These are phyloP conservation scores for Zygosaccharomyces pseudobailii DNA, from an alignment of 1,139 yeast genomes.

Conservation along the genomic window DNA sequence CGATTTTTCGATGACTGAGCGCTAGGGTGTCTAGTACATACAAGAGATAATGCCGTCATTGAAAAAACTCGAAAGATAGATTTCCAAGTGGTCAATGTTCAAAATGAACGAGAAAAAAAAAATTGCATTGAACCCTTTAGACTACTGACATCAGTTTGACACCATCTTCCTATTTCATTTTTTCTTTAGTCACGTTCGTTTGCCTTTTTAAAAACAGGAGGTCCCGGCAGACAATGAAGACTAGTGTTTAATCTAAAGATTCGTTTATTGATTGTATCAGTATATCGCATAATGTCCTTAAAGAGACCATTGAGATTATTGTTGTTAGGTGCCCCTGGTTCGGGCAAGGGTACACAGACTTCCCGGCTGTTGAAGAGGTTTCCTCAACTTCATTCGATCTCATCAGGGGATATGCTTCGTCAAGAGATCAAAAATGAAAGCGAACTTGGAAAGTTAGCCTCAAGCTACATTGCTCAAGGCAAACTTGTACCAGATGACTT, in stretches of 20 bases:
- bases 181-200: not conserved
- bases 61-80: too few relatives aligned
- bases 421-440: constrained; percentile 56
- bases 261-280: not conserved
- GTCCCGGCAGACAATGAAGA: too few relatives aligned
- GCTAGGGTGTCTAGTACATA: too few relatives aligned
- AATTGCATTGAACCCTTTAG: too few relatives aligned
- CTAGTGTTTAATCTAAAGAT: too few relatives aligned
- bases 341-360: constrained; percentile 92
- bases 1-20: too few relatives aligned
- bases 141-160: not conserved
- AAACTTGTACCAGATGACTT: constrained; percentile 65
- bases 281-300: not conserved
- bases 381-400: constrained; percentile 48
- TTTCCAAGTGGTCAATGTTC: too few relatives aligned
- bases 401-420: constrained; percentile 83
- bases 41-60: too few relatives aligned
- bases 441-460: constrained; percentile 54
- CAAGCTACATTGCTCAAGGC: constrained; percentile 55
- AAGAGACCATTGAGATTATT: constrained; percentile 56
- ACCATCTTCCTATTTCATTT: not conserved
- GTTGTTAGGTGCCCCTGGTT: constrained; percentile 87
- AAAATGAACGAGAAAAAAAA: too few relatives aligned
- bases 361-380: constrained; percentile 53
- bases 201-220: too few relatives aligned